A percentile compares a stretch with the other conserved stretches of the same genome.
Conservation (phyloP, 1,139 yeast genomes). For the Yamadazyma siamensis region DNA sequence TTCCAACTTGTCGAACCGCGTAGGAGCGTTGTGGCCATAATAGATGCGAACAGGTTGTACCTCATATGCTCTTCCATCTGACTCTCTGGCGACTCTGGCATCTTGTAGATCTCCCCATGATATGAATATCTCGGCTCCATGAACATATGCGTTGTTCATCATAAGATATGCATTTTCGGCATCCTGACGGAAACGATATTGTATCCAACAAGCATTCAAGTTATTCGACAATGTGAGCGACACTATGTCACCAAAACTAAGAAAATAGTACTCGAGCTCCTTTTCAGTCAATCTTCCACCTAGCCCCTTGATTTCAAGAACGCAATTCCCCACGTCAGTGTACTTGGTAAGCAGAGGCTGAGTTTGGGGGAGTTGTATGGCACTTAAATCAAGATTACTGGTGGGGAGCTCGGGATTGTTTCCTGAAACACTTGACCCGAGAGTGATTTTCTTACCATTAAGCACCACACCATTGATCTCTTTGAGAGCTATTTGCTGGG, state of each 20-base stretch:
- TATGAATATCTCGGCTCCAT: constrained; percentile 28
- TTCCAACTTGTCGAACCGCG: not conserved
- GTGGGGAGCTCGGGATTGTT: constrained; percentile 4
- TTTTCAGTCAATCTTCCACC: constrained; percentile 24
- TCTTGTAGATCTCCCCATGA: constrained; percentile 32
- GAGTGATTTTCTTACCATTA: constrained; percentile 74
- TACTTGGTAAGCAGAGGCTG: constrained; percentile 31
- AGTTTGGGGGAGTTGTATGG: constrained; percentile 22
- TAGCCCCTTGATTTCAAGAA: constrained; percentile 28
- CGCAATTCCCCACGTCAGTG: constrained; percentile 38
- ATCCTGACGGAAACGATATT: constrained; percentile 27
- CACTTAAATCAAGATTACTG: constrained; percentile 5
- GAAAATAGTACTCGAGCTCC: constrained; percentile 28
- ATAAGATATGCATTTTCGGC: constrained; percentile 37
- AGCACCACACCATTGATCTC: constrained; percentile 82
- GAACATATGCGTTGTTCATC: constrained; percentile 29
- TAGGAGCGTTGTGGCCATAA: not conserved
- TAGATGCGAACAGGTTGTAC: no score
- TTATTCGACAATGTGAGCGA: constrained; percentile 20
- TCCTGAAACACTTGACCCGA: constrained; percentile 32
- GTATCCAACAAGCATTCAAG: constrained; percentile 22
- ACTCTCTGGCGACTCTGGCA: no score
- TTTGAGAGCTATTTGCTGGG: constrained; percentile 67
- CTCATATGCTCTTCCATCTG: no score
- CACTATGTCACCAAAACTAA: constrained; percentile 36